These are phyloP conservation scores for Fusarium nodosum DNA, from an alignment of 2,329 filamentous ascomycete species.

Conservation along the genomic window DNA sequence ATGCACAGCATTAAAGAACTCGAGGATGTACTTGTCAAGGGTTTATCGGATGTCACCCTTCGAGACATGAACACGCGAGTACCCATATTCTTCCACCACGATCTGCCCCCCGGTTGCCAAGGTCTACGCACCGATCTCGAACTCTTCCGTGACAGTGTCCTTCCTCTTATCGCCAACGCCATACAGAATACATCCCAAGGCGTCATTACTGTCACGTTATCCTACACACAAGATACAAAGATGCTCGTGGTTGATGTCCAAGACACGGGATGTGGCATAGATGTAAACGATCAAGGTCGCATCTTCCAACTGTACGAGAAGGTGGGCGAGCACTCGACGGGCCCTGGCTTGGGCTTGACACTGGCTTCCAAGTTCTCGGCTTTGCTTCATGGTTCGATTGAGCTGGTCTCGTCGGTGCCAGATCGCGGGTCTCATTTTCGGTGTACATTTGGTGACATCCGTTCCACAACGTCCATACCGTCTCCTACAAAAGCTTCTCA, in stretches of 20 bases:
- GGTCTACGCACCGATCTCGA: constrained; percentile 55
- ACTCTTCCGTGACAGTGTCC: constrained; percentile 59
- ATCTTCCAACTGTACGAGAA: constrained; percentile 62
- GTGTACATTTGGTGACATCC: constrained; percentile 37
- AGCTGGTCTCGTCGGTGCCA: constrained; percentile 54
- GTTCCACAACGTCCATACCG: neutral
- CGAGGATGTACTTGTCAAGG: constrained; percentile 33
- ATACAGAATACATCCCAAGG: constrained; percentile 58
- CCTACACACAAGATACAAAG: constrained; percentile 49
- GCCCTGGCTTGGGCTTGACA: constrained; percentile 60
- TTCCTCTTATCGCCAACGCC: constrained; percentile 58
- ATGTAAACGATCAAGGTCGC: constrained; percentile 51
- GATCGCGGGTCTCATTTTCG: constrained; percentile 58
- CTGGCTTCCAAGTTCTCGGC: constrained; percentile 58
- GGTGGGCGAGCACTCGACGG: constrained; percentile 53
- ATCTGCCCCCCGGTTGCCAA: constrained; percentile 40
- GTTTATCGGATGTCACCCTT: neutral
- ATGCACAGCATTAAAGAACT: constrained; percentile 31
- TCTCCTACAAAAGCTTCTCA: neutral
- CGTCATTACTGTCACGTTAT: constrained; percentile 54
- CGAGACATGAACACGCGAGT: constrained; percentile 26
- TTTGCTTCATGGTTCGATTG: constrained; percentile 56
- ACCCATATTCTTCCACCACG: constrained; percentile 38
- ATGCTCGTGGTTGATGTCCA: constrained; percentile 57
- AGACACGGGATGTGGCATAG: constrained; percentile 60